Conservation (phyloP, 495 filamentous ascomycete genomes). For the Annulohypoxylon bovei region DNA sequence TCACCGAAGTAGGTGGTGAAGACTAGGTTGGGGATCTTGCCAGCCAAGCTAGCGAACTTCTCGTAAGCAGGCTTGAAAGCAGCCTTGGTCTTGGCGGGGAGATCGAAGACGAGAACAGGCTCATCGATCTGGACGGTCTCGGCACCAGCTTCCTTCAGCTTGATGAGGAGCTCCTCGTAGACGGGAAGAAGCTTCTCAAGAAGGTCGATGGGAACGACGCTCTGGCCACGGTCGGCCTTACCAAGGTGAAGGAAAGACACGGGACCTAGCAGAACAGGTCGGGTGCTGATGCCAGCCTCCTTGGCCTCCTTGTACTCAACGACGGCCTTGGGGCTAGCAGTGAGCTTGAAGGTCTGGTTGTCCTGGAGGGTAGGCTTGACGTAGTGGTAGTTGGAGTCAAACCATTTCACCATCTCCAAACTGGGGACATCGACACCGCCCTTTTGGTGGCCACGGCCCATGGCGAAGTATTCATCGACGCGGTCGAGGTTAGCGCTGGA, state of each 20-base stretch:
- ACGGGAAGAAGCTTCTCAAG: constrained; percentile 90
- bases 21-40: constrained; percentile 79
- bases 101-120: constrained; percentile 93
- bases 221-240: constrained; percentile 95
- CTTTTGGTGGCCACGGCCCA: constrained; percentile 98
- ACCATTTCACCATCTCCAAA: constrained; percentile 99
- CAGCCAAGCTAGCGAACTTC: constrained; percentile 78
- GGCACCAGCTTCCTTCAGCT: constrained; percentile 95
- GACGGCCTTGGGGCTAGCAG: constrained; percentile 88
- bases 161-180: constrained; percentile 87
- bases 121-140: constrained; percentile 98
- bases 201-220: constrained; percentile 89
- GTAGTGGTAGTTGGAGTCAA: constrained; percentile 99
- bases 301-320: constrained; percentile 95
- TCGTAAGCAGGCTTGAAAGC: constrained; percentile 98
- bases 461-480: constrained; percentile 98
- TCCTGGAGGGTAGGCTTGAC: constrained; percentile 98
- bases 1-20: constrained; percentile 99
- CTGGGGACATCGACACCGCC: constrained; percentile 89
- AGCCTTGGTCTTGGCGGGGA: constrained; percentile 85
- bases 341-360: constrained; percentile 93
- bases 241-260: constrained; percentile 96
- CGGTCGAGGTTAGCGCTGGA: constrained; percentile 82
- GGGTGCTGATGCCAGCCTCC: constrained; percentile 90
- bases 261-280: constrained; percentile 93